These are phyloP conservation scores for Pseudogymnoascus destructans DNA, from an alignment of 2,329 filamentous ascomycete genomes.

Conservation along the genomic window DNA sequence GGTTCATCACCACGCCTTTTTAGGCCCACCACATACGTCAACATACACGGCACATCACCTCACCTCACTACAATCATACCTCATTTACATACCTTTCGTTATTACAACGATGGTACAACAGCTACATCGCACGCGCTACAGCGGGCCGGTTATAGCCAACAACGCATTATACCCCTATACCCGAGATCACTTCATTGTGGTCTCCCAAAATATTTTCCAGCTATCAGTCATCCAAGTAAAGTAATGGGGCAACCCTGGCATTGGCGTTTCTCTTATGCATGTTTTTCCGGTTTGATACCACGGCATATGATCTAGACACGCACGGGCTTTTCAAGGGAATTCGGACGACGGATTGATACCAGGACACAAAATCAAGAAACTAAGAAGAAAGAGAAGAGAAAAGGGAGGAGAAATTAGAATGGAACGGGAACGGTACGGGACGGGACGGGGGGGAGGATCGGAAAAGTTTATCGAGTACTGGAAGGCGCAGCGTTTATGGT, in stretches of 20 bases:
- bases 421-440: neutral
- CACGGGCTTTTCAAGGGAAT: conserved; percentile 8
- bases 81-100: neutral
- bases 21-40: neutral
- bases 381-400: neutral
- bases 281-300: conserved; percentile 4
- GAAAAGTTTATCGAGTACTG: neutral
- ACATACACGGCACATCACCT: neutral
- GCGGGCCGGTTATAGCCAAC: conserved; percentile 5
- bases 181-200: conserved; percentile 3
- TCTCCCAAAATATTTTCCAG: conserved; percentile 7
- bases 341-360: conserved; percentile 8
- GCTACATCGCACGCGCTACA: neutral
- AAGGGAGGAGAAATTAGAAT: neutral
- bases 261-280: conserved; percentile 7
- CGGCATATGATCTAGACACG: conserved; percentile 3
- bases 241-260: conserved; percentile 6
- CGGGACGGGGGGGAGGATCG: neutral
- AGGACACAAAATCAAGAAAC: neutral
- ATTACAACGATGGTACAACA: conserved; percentile 2
- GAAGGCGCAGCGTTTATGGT: conserved; percentile 2
- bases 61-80: neutral
- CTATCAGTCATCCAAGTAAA: conserved; percentile 7
- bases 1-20: neutral
- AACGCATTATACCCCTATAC: conserved; percentile 8